Conservation (phyloP, 129 eudicot genomes). For the Tagetes patula region DNA sequence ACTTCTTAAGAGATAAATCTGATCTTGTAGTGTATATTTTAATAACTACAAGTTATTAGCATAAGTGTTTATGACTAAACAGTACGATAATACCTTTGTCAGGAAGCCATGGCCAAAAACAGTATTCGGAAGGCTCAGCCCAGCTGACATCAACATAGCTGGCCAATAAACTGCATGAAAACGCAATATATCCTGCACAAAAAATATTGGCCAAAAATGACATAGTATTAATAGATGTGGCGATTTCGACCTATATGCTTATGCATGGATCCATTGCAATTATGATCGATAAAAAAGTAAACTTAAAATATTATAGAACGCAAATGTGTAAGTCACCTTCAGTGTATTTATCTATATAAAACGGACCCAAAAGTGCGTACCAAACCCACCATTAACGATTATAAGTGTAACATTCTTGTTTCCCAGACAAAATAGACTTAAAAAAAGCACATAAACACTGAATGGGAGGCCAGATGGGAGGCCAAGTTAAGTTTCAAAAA, state of each 20-base stretch:
- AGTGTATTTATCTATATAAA: background rate
- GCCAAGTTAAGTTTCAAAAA: background rate
- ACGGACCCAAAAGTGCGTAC: background rate
- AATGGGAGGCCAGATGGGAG: background rate
- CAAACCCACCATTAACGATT: conserved; percentile 1
- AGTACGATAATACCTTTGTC: conserved; percentile 68
- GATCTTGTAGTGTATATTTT: conserved; percentile 10
- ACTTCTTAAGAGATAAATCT: background rate
- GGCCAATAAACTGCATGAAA: conserved; percentile 99
- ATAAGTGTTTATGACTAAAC: background rate
- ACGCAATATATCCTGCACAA: conserved; percentile 94
- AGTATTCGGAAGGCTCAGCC: conserved; percentile 74
- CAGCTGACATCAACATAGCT: conserved; percentile 99
- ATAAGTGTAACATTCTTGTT: background rate
- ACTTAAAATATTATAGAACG: background rate
- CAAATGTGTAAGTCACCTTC: background rate
- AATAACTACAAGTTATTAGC: background rate
- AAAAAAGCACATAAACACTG: background rate
- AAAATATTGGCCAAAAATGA: conserved; percentile 9
- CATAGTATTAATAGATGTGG: background rate
- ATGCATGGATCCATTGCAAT: background rate
- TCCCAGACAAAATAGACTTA: background rate
- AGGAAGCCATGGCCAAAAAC: conserved; percentile 98
- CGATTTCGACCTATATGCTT: background rate
- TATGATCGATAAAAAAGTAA: background rate